Base-by-base conservation (phyloP, 2,329 filamentous ascomycete genomes). In the Chrysoporthe austroafricana region DNA sequence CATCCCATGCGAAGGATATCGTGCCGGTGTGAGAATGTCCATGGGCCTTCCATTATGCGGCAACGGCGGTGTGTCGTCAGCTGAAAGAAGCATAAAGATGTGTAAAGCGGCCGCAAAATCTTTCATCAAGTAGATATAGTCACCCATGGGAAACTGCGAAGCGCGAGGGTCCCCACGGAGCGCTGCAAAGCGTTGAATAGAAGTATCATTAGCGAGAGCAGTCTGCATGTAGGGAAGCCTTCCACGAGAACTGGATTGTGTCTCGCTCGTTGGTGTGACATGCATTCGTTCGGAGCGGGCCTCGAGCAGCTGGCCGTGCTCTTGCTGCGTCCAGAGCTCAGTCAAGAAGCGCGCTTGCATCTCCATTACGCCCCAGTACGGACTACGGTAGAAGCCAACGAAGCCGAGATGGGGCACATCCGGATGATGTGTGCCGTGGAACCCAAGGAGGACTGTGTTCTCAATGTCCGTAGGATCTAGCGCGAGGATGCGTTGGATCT, bases 321-420 rank as follows among this genome's bases (percentile, higher is more conserved):
- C 52, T 1, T 76, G 72, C 0, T 77, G 56, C 3, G 74, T 77
- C 90, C 91, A 94, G 13, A 87, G 76, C 14, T 84, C 77, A 0
- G 89, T 83, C 6, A 94, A 79, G 70, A 91, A 85, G 0, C 90
- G 86, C 2, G 92, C 90, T 78, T 96, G 93, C 90, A 94, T 92
- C 76, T 96, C 92, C 85, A 95, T 93, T 0, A 94, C 88, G 0
- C 91, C 91, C 93, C 93, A 96, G 76, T 93, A 96, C 0, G 92
- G 92, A 0, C 91, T 91, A 69, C 93, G 86, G 74, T 96, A 96
- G 77, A 94, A 93, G 0, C 93, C 93, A 1, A 96, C 89, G 73
- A 96, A 94, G 0, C 91, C 92, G 0, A 96, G 79, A 6, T 85
- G 86, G 0, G 89, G 85, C 0, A 94, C 77, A 0, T 82, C 79